Evolutionary conservation across 169 alveolate genomes (phyloP).

Genomic region (Babesia caballi): DNA sequence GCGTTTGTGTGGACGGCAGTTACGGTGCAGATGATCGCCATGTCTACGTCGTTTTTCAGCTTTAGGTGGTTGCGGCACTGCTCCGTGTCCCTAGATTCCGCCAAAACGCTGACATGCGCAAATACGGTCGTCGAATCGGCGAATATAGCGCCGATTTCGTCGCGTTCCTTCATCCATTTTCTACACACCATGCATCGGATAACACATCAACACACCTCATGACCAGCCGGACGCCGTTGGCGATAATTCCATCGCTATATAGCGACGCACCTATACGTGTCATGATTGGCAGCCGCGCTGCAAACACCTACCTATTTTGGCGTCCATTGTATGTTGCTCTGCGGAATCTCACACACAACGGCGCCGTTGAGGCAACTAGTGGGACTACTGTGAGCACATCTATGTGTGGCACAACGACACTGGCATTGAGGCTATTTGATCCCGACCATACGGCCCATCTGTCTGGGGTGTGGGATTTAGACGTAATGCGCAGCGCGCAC

Average conservation of each 20-base stretch:
- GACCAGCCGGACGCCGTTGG: conserved; percentile 53
- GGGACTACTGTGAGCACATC: no score
- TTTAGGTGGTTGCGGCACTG: conserved; percentile 58
- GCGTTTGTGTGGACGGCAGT: conserved; percentile 16
- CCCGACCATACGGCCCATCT: no score
- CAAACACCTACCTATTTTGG: not conserved
- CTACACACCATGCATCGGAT: conserved; percentile 1
- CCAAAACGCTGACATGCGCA: conserved; percentile 37
- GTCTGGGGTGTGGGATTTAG: no score
- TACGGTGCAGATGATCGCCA: conserved; percentile 55
- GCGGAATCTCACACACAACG: not conserved
- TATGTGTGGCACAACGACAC: no score
- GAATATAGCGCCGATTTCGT: conserved; percentile 38
- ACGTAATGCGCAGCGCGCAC: no score
- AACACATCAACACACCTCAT: conserved; percentile 16
- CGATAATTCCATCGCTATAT: conserved; percentile 40
- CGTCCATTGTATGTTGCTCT: not conserved
- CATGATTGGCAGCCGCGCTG: not conserved
- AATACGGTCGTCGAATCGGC: conserved; percentile 48
- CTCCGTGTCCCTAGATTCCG: conserved; percentile 29
- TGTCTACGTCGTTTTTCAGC: conserved; percentile 29
- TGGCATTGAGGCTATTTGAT: no score
- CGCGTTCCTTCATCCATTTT: conserved; percentile 47
- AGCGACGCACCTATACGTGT: not conserved
- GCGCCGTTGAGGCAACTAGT: no score